Conservation (phyloP, 306 rosid genomes). For the Calophaca sinica region DNA sequence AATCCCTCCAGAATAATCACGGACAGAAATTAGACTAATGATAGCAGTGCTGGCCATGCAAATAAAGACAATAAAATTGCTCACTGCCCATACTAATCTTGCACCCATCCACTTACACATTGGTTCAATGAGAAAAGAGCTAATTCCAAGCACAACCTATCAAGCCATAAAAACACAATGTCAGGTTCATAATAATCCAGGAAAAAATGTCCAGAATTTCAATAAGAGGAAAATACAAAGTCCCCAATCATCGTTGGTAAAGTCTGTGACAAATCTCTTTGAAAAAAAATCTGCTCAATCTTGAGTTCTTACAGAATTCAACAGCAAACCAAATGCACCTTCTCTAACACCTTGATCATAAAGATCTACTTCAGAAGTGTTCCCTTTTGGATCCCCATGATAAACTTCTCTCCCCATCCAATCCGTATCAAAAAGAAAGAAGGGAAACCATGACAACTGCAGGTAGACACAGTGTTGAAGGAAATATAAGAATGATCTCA, state of each 20-base stretch:
- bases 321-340: slow-evolving; percentile 99
- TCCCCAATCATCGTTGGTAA: slow-evolving; percentile 12
- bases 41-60: slow-evolving; percentile 96
- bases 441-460: slow-evolving; percentile 98
- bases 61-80: slow-evolving; percentile 92
- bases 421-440: slow-evolving; percentile 96
- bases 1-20: slow-evolving; percentile 65
- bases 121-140: slow-evolving; percentile 93
- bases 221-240: slow-evolving; percentile 13
- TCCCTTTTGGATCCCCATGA: slow-evolving; percentile 96
- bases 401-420: slow-evolving; percentile 99
- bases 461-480: slow-evolving; percentile 39
- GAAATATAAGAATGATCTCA: slow-evolving; percentile 40
- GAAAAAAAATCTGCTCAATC: slow-evolving; percentile 48
- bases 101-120: slow-evolving; percentile 93
- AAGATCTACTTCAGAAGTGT: slow-evolving; percentile 54
- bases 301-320: slow-evolving; percentile 98
- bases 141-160: slow-evolving; percentile 93
- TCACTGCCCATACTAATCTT: slow-evolving; percentile 90
- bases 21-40: slow-evolving; percentile 74
- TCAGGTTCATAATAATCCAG: slow-evolving; percentile 35
- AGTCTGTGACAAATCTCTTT: slow-evolving; percentile 8
- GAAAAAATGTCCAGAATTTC: slow-evolving; percentile 1
- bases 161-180: slow-evolving; percentile 39
- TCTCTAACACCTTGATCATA: slow-evolving; percentile 96